Conservation (phyloP, 352 stramenopile genomes). For the Globisporangium carolinianum region DNA sequence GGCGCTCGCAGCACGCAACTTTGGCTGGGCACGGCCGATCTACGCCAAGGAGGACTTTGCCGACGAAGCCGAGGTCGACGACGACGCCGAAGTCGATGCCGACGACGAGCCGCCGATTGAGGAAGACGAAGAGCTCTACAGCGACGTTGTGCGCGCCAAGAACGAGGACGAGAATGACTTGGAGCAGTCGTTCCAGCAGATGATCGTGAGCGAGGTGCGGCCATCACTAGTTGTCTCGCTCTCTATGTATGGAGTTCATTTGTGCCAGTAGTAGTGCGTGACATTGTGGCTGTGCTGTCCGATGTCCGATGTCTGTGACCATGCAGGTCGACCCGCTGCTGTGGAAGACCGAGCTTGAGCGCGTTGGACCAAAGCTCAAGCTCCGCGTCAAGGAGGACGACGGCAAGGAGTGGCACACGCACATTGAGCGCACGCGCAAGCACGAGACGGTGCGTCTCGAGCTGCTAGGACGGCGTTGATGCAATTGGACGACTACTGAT, state of each 20-base stretch:
- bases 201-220: conserved; percentile 64
- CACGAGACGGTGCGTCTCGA: conserved; percentile 36
- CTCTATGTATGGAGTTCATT: neutral
- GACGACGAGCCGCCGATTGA: conserved; percentile 14
- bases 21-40: conserved; percentile 55
- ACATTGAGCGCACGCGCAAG: conserved; percentile 73
- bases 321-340: conserved; percentile 56
- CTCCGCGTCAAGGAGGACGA: conserved; percentile 45
- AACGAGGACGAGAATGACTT: conserved; percentile 41
- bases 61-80: conserved; percentile 51
- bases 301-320: neutral
- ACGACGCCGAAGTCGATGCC: conserved; percentile 40
- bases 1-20: conserved; percentile 49
- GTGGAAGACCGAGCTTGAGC: conserved; percentile 82
- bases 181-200: conserved; percentile 77
- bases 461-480: too few species aligned
- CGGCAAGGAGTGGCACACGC: conserved; percentile 73
- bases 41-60: conserved; percentile 76
- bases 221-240: neutral
- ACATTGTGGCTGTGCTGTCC: neutral
- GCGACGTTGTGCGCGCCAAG: conserved; percentile 37
- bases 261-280: neutral
- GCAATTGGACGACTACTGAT: too few species aligned
- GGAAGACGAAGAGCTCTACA: conserved; percentile 37
- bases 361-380: conserved; percentile 68